phyloP scores from a whole-genome alignment of 371 early-diverging fungal species.

The Mucor irregularis region DNA sequence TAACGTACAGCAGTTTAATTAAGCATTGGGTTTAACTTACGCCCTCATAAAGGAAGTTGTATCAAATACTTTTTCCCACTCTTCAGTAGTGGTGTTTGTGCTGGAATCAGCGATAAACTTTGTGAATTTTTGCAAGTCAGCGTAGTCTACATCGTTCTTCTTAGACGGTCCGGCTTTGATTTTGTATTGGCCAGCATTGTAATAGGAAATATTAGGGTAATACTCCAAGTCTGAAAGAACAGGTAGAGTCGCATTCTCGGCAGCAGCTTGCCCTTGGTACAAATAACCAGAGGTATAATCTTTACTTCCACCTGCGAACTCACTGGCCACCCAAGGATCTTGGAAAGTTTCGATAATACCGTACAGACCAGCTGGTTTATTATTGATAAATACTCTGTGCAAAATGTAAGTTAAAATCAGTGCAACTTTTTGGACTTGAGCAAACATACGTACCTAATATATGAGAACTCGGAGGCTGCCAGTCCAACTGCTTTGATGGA shows the following conservation, averaged over 20 bases:
- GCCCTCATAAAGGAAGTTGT: conserved; percentile 22
- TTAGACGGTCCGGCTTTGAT: conserved; percentile 23
- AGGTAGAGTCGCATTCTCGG: not conserved
- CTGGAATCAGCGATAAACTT: conserved; percentile 22
- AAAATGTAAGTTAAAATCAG: not conserved
- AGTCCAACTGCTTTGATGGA: conserved; percentile 45
- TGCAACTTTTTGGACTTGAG: not conserved
- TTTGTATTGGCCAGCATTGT: conserved; percentile 27
- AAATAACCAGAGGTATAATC: conserved; percentile 29
- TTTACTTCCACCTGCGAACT: conserved; percentile 30
- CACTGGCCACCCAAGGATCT: conserved; percentile 34
- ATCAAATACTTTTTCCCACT: conserved; percentile 34
- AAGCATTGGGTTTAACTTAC: not conserved
- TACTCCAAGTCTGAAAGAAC: conserved; percentile 25
- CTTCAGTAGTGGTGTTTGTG: not conserved
- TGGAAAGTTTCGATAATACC: conserved; percentile 37
- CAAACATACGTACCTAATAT: conserved; percentile 29
- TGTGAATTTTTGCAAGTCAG: conserved; percentile 26
- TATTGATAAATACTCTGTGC: conserved; percentile 31
- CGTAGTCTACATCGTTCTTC: conserved; percentile 1
- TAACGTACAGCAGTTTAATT: not conserved
- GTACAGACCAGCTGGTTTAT: conserved; percentile 31
- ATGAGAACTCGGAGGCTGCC: conserved; percentile 43
- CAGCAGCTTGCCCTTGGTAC: conserved; percentile 23
- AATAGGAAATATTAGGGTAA: conserved; percentile 9